phyloP scores from a whole-genome alignment of 805 yeast genomes.

The Myxozyma udenii region DNA sequence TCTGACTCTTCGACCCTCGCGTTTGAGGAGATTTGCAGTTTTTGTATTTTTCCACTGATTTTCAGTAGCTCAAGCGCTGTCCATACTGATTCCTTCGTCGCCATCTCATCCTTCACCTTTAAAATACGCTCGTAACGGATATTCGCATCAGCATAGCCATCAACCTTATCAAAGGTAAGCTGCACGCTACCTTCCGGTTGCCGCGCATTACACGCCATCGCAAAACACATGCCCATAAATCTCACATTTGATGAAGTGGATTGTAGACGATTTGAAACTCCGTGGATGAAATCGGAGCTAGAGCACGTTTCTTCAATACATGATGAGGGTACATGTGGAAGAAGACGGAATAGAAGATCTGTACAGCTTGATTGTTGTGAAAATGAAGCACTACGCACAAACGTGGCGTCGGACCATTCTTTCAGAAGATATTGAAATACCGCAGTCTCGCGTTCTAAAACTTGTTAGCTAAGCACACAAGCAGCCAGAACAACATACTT shows the following conservation, averaged over 20 bases:
- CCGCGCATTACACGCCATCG: conserved; percentile 43
- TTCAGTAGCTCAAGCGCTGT: conserved; percentile 24
- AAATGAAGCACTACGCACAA: not conserved
- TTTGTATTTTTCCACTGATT: not conserved
- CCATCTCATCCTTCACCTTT: conserved; percentile 12
- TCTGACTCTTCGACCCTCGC: not conserved
- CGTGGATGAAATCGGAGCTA: conserved; percentile 45
- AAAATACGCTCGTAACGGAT: conserved; percentile 20
- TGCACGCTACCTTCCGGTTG: conserved; percentile 22
- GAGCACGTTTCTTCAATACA: conserved; percentile 30
- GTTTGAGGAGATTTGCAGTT: not conserved
- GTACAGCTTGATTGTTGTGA: not conserved
- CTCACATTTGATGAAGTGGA: conserved; percentile 49
- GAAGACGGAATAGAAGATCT: conserved; percentile 11
- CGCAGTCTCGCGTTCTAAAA: not conserved
- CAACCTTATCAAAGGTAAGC: conserved; percentile 34
- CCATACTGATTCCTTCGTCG: conserved; percentile 13
- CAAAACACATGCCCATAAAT: conserved; percentile 55
- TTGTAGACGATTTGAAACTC: conserved; percentile 55
- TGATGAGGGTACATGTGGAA: conserved; percentile 11
- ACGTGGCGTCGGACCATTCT: not conserved
- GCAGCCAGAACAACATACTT: not conserved
- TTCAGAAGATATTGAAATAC: not conserved
- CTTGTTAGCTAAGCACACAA: not conserved
- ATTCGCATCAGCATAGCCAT: conserved; percentile 30